Conservation (phyloP, 2,329 filamentous ascomycete genomes). For the Monosporascus sp. region DNA sequence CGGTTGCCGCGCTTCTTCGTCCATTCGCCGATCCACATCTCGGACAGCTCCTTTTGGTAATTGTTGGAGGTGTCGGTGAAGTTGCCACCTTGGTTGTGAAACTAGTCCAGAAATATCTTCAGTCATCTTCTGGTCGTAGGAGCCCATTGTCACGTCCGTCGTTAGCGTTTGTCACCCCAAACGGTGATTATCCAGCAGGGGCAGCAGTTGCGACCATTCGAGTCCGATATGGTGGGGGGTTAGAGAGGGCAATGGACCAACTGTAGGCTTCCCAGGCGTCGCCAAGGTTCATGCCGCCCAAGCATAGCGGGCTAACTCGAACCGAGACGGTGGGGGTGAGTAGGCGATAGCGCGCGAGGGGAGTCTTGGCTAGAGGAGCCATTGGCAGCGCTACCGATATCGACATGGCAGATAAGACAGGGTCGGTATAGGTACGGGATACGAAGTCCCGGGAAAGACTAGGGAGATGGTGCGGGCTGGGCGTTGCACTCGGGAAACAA, state of each 20-base stretch:
- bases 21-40: conserved; percentile 55
- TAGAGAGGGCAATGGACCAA: too few species aligned
- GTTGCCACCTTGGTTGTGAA: conserved; percentile 55
- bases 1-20: conserved; percentile 44
- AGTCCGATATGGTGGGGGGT: too few species aligned
- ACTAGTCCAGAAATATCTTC: conserved; percentile 56
- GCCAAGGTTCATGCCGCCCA: conserved; percentile 52
- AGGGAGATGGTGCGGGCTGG: too few species aligned
- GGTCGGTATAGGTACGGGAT: too few species aligned
- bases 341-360: conserved; percentile 48
- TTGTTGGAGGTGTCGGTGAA: conserved; percentile 62
- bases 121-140: conserved; percentile 47
- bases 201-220: too few species aligned
- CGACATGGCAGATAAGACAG: too few species aligned
- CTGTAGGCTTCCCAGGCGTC: conserved; percentile 35
- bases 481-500: too few species aligned
- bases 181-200: too few species aligned
- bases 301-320: conserved; percentile 46
- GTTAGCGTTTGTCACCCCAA: too few species aligned
- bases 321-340: conserved; percentile 46
- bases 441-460: too few species aligned
- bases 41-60: conserved; percentile 55
- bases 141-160: conserved; percentile 33
- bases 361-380: conserved; percentile 39
- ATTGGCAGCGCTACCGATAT: too few species aligned